Conservation (phyloP, 179 eudicot species). For the Heliamphora ciliata region DNA sequence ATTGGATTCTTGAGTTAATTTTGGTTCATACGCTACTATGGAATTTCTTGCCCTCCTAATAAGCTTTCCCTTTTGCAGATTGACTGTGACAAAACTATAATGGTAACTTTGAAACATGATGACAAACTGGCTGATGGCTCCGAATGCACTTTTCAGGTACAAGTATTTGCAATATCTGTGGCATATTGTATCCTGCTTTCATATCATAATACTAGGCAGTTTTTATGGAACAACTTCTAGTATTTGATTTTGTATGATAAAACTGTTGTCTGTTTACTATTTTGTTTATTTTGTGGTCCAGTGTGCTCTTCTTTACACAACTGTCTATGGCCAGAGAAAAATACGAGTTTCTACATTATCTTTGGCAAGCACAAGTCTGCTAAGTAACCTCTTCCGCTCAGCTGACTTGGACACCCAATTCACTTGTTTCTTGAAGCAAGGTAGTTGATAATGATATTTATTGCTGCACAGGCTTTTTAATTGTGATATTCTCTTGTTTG, state of each 20-base stretch:
- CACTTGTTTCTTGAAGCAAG: conserved; percentile 81
- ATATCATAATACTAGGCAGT: neutral
- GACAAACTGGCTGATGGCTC: conserved; percentile 78
- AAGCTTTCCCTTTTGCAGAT: conserved; percentile 41
- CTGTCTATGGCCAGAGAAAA: conserved; percentile 84
- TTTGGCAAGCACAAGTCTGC: conserved; percentile 67
- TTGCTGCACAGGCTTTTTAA: neutral
- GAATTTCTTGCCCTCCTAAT: conserved; percentile 13
- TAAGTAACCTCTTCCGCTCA: conserved; percentile 68
- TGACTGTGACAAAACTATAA: conserved; percentile 86
- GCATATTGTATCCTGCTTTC: conserved; percentile 4
- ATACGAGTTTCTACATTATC: conserved; percentile 79
- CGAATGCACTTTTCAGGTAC: conserved; percentile 86
- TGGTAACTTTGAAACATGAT: conserved; percentile 82
- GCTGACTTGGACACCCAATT: conserved; percentile 91
- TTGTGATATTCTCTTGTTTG: neutral
- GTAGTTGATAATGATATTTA: conserved; percentile 23
- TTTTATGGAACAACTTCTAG: neutral
- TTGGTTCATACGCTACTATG: neutral
- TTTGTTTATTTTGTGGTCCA: conserved; percentile 26
- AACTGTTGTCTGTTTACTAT: neutral
- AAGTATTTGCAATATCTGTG: neutral
- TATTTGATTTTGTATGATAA: neutral
- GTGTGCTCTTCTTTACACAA: conserved; percentile 94
- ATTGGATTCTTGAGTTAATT: neutral